Evolutionary conservation across 2,329 filamentous ascomycete genomes (phyloP).

Genomic region (Orbilia blumenaviensis): DNA sequence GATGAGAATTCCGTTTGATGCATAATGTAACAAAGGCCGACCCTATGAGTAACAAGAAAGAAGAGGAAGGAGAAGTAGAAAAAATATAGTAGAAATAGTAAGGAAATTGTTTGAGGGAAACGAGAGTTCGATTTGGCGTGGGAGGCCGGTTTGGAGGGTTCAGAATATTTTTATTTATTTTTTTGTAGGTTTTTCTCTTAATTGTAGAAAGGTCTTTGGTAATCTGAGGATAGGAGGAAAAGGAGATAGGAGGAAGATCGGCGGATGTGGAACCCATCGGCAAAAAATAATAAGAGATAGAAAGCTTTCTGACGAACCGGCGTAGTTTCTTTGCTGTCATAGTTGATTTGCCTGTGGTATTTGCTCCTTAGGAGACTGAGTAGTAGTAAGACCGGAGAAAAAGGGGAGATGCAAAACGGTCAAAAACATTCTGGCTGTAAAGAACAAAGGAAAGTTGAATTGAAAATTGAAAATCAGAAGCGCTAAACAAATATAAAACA

Average conservation of each 20-base stretch:
- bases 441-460: conserved; percentile 52
- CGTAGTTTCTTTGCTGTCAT: conserved; percentile 47
- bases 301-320: conserved; percentile 54
- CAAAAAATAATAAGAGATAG: conserved; percentile 46
- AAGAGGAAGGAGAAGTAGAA: conserved; percentile 21
- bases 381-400: conserved; percentile 30
- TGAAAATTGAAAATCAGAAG: conserved; percentile 18
- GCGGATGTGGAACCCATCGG: conserved; percentile 47
- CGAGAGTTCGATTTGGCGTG: conserved; percentile 39
- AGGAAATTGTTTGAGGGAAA: conserved; percentile 19
- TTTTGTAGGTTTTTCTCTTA: conserved; percentile 42
- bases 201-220: conserved; percentile 27
- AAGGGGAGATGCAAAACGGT: conserved; percentile 22
- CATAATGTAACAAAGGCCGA: conserved; percentile 48
- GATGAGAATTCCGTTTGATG: conserved; percentile 46
- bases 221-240: conserved; percentile 9
- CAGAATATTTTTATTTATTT: conserved; percentile 36
- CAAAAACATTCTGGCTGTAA: conserved; percentile 33
- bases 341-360: conserved; percentile 43
- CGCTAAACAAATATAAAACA: conserved; percentile 27
- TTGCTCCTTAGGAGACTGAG: conserved; percentile 31
- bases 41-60: conserved; percentile 35
- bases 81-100: no score
- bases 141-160: conserved; percentile 32
- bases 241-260: conserved; percentile 27